Conservation (phyloP, 2,329 filamentous ascomycete genomes). For the Shiraia bambusicola region DNA sequence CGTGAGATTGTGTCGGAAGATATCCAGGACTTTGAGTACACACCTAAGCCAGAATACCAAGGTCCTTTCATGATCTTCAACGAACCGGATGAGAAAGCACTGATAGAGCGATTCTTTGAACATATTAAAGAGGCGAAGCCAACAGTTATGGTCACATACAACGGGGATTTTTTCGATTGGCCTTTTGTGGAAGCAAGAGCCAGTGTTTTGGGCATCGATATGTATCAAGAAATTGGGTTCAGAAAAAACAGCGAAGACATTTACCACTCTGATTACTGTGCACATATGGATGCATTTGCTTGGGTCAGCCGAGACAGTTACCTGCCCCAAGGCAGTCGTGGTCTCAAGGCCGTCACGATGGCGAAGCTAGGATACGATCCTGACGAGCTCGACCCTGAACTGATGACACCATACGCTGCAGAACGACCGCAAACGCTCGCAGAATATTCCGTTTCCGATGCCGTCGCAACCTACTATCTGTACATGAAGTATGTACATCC, state of each 20-base stretch:
- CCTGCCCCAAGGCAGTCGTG: constrained; percentile 92
- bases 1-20: constrained; percentile 97
- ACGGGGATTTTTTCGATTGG: constrained; percentile 99
- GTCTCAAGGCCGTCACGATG: constrained; percentile 94
- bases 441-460: constrained; percentile 98
- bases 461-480: constrained; percentile 95
- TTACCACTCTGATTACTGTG: constrained; percentile 93
- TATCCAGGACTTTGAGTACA: constrained; percentile 97
- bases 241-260: constrained; percentile 93
- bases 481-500: constrained; percentile 99
- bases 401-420: constrained; percentile 88
- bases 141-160: constrained; percentile 99
- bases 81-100: constrained; percentile 84
- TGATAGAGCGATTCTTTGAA: constrained; percentile 89
- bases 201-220: constrained; percentile 93
- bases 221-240: constrained; percentile 99
- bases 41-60: constrained; percentile 91
- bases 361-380: constrained; percentile 98
- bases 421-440: constrained; percentile 92
- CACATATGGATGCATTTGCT: constrained; percentile 98
- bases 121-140: constrained; percentile 94
- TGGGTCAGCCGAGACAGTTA: constrained; percentile 99
- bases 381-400: constrained; percentile 92
- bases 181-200: constrained; percentile 94
- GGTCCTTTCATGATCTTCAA: constrained; percentile 98